phyloP scores from a whole-genome alignment of 495 filamentous ascomycete genomes.

The Cladorrhinum samala region DNA sequence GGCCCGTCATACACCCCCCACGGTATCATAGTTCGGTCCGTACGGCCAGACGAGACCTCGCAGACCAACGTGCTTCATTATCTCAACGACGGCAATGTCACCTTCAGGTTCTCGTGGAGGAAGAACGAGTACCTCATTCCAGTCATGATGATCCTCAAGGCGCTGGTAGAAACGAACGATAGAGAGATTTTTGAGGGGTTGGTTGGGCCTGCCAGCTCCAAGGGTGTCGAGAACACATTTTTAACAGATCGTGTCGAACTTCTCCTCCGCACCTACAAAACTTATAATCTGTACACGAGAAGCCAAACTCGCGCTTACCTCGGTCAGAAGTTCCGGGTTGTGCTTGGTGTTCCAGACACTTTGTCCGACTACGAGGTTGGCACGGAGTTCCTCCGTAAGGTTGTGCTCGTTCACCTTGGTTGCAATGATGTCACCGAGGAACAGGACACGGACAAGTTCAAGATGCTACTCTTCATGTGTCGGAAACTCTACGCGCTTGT shows the following conservation, averaged over 20 bases:
- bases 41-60: constrained; percentile 91
- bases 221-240: constrained; percentile 81
- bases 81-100: constrained; percentile 88
- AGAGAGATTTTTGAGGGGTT: constrained; percentile 90
- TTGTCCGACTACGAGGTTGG: constrained; percentile 82
- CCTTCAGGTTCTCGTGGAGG: constrained; percentile 94
- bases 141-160: constrained; percentile 94
- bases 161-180: constrained; percentile 91
- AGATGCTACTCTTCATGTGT: constrained; percentile 92
- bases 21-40: constrained; percentile 84
- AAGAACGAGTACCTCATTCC: constrained; percentile 94
- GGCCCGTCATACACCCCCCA: constrained; percentile 80
- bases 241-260: constrained; percentile 91
- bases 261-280: constrained; percentile 86
- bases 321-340: constrained; percentile 81
- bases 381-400: constrained; percentile 78
- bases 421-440: constrained; percentile 71
- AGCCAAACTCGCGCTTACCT: constrained; percentile 73
- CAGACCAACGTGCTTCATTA: constrained; percentile 98
- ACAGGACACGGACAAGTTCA: constrained; percentile 87
- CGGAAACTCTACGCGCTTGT: constrained; percentile 89
- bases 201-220: constrained; percentile 64
- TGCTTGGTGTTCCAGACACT: constrained; percentile 72
- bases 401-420: constrained; percentile 87
- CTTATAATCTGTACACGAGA: constrained; percentile 72